Percentiles rank a stretch among this genome's conserved stretches.
Conservation (phyloP, 306 rosid genomes). For the Quercus alba region DNA sequence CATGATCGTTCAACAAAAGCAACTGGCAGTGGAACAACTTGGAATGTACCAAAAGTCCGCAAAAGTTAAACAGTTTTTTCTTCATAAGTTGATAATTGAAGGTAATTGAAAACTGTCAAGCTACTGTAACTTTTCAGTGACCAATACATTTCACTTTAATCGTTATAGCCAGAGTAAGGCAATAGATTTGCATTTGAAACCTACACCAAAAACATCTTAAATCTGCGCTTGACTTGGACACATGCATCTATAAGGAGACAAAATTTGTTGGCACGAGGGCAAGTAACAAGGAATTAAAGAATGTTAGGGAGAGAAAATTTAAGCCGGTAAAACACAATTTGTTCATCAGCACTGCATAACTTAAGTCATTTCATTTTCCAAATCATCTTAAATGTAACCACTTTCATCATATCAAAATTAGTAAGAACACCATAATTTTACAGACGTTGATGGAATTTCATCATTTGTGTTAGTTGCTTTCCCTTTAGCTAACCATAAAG, state of each 20-base stretch:
- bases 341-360: neutral
- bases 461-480: neutral
- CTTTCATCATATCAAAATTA: neutral
- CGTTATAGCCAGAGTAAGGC: neutral
- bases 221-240: too few species aligned
- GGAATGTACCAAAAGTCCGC: neutral
- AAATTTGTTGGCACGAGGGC: too few species aligned
- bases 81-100: neutral
- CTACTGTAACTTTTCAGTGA: neutral
- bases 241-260: too few species aligned
- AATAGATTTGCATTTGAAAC: too few species aligned
- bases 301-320: too few species aligned
- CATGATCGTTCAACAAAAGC: neutral
- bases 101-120: neutral
- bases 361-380: neutral
- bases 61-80: neutral
- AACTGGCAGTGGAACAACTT: neutral
- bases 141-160: neutral
- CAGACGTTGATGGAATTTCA: neutral
- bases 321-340: neutral
- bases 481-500: neutral
- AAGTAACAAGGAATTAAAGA: too few species aligned
- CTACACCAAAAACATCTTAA: too few species aligned
- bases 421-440: neutral
- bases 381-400: neutral